phyloP scores from a whole-genome alignment of 148 eudicot species.

The Fagopyrum tataricum region DNA sequence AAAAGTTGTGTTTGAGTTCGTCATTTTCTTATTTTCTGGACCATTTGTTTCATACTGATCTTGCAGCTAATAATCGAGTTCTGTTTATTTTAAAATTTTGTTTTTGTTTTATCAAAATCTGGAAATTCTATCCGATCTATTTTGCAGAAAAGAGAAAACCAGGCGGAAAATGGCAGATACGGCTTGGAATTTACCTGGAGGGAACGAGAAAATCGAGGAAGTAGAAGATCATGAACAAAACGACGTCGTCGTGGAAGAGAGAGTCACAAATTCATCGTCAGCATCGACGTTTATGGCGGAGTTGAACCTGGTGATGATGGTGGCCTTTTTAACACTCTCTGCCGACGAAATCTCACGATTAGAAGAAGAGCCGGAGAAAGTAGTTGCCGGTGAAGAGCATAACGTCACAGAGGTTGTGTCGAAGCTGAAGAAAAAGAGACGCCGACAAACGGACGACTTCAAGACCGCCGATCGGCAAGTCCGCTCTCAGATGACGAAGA shows the following conservation, averaged over 20 bases:
- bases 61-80: neutral
- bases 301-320: conserved; percentile 9
- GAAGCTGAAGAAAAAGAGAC: neutral
- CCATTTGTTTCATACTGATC: neutral
- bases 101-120: neutral
- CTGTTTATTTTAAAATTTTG: neutral
- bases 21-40: neutral
- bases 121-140: neutral
- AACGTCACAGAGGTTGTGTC: neutral
- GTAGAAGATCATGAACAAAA: neutral
- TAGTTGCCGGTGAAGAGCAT: neutral
- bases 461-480: neutral
- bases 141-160: neutral
- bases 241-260: conserved; percentile 9
- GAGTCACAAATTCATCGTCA: neutral
- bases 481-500: conserved; percentile 7
- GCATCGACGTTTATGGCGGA: neutral
- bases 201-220: neutral
- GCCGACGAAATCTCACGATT: neutral
- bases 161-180: neutral
- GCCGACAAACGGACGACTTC: neutral
- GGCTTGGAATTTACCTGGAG: neutral
- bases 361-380: neutral
- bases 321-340: conserved; percentile 5
- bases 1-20: neutral